These are phyloP conservation scores for Solanum gandarillasii DNA, from an alignment of 257 asterid genomes.

Conservation along the genomic window DNA sequence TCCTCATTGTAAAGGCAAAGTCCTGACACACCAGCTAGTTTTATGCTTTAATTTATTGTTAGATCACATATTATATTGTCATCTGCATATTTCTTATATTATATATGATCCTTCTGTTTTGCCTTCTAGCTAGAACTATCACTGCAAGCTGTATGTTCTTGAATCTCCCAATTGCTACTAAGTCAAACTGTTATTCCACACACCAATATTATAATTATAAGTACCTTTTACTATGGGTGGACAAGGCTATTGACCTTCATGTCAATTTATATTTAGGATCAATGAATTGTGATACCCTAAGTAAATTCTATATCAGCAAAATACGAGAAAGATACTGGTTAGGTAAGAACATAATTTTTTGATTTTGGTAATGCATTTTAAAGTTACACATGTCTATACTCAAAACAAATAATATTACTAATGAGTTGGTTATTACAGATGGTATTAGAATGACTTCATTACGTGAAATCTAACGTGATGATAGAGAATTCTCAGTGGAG, in stretches of 20 bases:
- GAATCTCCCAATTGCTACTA: neutral
- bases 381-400: neutral
- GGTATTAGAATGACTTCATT: neutral
- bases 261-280: neutral
- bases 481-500: neutral
- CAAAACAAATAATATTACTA: neutral
- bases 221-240: neutral
- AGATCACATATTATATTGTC: constrained; percentile 8
- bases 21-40: constrained; percentile 63
- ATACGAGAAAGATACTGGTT: neutral
- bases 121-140: neutral
- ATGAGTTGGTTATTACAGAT: neutral
- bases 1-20: constrained; percentile 40
- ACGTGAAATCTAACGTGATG: neutral
- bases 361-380: neutral
- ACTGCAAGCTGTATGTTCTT: constrained; percentile 1
- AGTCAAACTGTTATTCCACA: neutral
- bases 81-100: neutral
- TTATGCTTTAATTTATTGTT: constrained; percentile 22
- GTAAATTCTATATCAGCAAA: neutral
- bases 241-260: neutral
- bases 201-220: neutral
- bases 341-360: neutral
- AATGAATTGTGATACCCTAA: neutral
- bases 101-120: neutral